Base-by-base conservation (phyloP, 2,329 filamentous ascomycete species). In the Lasiodiplodia theobromae region DNA sequence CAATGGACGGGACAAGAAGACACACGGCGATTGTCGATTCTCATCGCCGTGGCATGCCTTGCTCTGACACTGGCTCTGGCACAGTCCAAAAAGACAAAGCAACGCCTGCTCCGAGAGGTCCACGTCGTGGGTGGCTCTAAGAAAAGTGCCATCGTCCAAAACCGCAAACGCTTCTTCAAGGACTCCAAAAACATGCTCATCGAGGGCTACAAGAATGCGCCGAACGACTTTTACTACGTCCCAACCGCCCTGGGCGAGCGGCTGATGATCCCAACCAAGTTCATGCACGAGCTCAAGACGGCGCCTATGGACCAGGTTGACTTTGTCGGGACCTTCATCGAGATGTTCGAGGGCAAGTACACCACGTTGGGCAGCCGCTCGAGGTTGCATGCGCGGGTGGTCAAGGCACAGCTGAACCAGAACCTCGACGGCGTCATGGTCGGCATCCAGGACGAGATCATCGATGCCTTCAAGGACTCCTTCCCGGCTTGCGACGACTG, bases 401-500 rank as follows among this genome's bases (percentile, higher is more conserved):
- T 79, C 63, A 77, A 73, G 65, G 72, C 73, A 1, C 75, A 79
- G 47, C 71, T 80, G 18, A 80, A 77, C 16, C 77, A 77, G 28
- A 72, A 74, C 37, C 72, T 80, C n/a, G 65, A 69, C 37, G 76
- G 77, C 8, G 56, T 80, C 52, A 78, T 77, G 54, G 68, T 71
- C 5, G 70, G 69, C n/a, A 73, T 80, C 25, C 74, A 70, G 52
- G 64, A 69, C 14, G 77, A 79, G 54, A 75, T 78, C 21, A 72
- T 78, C 25, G 63, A 69, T 5, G 72, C 74, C 2, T 31, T 79
- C 11, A 56, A 70, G 49, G 71, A 75, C n/a, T 72, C 74, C 14
- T 62, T 79, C 54, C 75, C 76, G 1, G 67, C 72, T 5, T 77
- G 75, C 58, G 66, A 76, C 4, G 79, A 82, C 53, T 86, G 82